Percentiles rank a stretch among this genome's conserved stretches.
Conservation (phyloP, 768 basidiomycete genomes). For the Mycena kentingensis region DNA sequence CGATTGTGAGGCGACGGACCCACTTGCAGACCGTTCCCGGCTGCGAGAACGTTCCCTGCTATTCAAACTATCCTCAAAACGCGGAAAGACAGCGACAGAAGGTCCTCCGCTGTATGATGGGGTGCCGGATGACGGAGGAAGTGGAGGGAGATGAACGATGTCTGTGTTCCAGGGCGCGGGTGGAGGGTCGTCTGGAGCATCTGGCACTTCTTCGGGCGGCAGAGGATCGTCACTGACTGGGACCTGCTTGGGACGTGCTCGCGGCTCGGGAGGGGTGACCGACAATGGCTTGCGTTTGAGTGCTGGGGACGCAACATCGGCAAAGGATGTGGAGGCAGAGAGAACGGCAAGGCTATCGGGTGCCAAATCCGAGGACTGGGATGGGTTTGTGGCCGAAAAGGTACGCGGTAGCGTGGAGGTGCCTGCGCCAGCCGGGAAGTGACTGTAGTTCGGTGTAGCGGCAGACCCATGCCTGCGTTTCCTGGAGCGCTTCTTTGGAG, state of each 20-base stretch:
- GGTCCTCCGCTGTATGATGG: not conserved
- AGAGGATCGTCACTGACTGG: conserved; percentile 20
- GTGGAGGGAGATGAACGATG: conserved; percentile 44
- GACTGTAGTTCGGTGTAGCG: conserved; percentile 32
- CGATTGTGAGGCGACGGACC: not conserved
- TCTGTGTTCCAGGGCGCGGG: conserved; percentile 40
- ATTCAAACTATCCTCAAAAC: conserved; percentile 4
- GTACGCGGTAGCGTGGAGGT: conserved; percentile 27
- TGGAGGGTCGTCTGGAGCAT: conserved; percentile 10
- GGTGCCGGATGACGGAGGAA: conserved; percentile 23
- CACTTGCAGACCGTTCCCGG: not conserved
- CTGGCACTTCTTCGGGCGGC: conserved; percentile 22
- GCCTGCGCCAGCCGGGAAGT: conserved; percentile 35
- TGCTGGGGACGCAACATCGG: conserved; percentile 11
- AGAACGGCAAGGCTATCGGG: conserved; percentile 21
- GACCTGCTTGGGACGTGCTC: conserved; percentile 7
- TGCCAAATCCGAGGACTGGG: conserved; percentile 12
- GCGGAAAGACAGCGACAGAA: not conserved
- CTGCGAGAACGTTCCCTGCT: not conserved
- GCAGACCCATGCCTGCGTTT: conserved; percentile 11
- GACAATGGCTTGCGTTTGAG: not conserved
- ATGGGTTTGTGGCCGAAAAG: conserved; percentile 2
- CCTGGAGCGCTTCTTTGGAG: conserved; percentile 8
- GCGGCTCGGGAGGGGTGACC: not conserved
- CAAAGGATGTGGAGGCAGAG: conserved; percentile 13